phyloP scores from a whole-genome alignment of 1,284 basidiomycete genomes.

The Ganoderma leucocontextum region DNA sequence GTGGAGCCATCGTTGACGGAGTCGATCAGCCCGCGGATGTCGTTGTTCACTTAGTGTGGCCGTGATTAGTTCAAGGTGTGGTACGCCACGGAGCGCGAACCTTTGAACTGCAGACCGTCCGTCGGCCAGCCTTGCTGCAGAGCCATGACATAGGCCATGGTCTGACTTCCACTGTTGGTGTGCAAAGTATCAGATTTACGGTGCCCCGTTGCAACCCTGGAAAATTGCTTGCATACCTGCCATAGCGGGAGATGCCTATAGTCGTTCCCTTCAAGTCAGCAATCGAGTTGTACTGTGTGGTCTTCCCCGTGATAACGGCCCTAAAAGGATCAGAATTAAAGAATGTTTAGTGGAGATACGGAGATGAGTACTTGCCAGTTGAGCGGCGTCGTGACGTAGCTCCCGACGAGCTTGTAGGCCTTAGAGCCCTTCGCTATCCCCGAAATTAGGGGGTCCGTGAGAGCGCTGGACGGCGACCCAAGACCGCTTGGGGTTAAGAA shows the following conservation, averaged over 20 bases:
- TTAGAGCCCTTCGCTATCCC: slow-evolving; percentile 90
- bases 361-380: slow-evolving; percentile 68
- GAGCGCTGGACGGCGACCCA: slow-evolving; percentile 61
- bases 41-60: slow-evolving; percentile 76
- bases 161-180: slow-evolving; percentile 77
- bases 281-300: slow-evolving; percentile 77
- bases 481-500: not conserved
- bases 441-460: slow-evolving; percentile 94
- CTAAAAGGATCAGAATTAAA: slow-evolving; percentile 47
- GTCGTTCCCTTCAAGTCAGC: slow-evolving; percentile 82
- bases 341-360: not conserved
- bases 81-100: slow-evolving; percentile 41
- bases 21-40: slow-evolving; percentile 88
- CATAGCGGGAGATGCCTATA: slow-evolving; percentile 90
- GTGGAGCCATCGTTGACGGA: slow-evolving; percentile 90
- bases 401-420: slow-evolving; percentile 92
- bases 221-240: slow-evolving; percentile 59
- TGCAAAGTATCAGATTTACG: not conserved
- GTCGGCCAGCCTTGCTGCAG: slow-evolving; percentile 86
- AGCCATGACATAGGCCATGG: slow-evolving; percentile 96
- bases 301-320: slow-evolving; percentile 92
- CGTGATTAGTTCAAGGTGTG: not conserved
- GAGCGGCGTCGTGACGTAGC: slow-evolving; percentile 89
- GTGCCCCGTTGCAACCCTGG: not conserved
- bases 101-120: slow-evolving; percentile 77